phyloP scores from a whole-genome alignment of 2,329 filamentous ascomycete species.

The Ophiobolus disseminans region DNA sequence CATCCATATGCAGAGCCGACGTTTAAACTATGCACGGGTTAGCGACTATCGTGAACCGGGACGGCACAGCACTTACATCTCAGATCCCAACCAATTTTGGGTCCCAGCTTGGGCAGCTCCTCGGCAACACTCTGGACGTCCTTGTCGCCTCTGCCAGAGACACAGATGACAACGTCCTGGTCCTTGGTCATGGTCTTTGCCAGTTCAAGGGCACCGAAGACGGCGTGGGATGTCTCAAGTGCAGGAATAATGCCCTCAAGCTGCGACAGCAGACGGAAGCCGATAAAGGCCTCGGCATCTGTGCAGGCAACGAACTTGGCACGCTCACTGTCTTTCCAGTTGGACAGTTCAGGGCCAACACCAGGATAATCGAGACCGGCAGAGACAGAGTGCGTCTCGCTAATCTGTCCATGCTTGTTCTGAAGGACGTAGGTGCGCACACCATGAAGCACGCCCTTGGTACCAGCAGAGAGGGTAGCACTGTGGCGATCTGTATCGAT shows the following conservation, averaged over 20 bases:
- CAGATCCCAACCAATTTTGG: slow-evolving; percentile 79
- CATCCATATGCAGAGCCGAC: not conserved
- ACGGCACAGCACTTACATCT: slow-evolving; percentile 51
- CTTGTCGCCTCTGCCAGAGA: slow-evolving; percentile 95
- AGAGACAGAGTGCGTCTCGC: slow-evolving; percentile 94
- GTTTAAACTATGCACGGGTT: slow-evolving; percentile 34
- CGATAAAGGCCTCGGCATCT: slow-evolving; percentile 86
- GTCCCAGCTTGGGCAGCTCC: slow-evolving; percentile 85
- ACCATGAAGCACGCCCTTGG: slow-evolving; percentile 92
- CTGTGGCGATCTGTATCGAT: slow-evolving; percentile 84
- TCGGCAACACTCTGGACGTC: slow-evolving; percentile 98
- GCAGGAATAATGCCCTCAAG: slow-evolving; percentile 97
- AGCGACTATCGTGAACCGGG: slow-evolving; percentile 14
- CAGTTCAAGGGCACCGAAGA: slow-evolving; percentile 86
- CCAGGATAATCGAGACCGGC: slow-evolving; percentile 97
- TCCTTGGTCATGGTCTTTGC: slow-evolving; percentile 91
- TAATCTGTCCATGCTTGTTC: slow-evolving; percentile 89
- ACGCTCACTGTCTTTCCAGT: slow-evolving; percentile 89
- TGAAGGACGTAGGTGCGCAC: slow-evolving; percentile 96
- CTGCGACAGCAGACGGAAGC: slow-evolving; percentile 84
- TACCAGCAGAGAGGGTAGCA: slow-evolving; percentile 84
- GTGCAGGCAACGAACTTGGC: slow-evolving; percentile 91
- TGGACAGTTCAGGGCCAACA: slow-evolving; percentile 88
- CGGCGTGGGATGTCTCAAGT: slow-evolving; percentile 89
- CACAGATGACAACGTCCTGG: slow-evolving; percentile 89